Conservation (phyloP, 306 rosid genomes). For the Astragalus membranaceus region DNA sequence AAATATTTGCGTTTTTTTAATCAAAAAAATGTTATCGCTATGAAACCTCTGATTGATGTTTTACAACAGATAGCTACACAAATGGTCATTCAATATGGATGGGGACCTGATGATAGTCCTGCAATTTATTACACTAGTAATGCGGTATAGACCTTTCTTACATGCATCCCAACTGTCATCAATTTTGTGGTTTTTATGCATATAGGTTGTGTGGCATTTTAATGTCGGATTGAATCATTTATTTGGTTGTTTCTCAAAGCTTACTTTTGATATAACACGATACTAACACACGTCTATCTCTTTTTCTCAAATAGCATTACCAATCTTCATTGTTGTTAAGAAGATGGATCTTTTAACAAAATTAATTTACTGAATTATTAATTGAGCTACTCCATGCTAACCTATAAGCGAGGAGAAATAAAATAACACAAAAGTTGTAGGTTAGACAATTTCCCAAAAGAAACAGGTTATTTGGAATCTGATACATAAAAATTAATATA, state of each 20-base stretch:
- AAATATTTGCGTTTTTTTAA: constrained; percentile 19
- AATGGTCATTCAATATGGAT: constrained; percentile 96
- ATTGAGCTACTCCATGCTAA: background rate
- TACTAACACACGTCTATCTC: no score
- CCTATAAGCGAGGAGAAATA: constrained; percentile 1
- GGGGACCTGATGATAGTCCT: constrained; percentile 99
- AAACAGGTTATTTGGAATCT: background rate
- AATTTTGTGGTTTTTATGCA: background rate
- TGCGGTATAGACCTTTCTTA: constrained; percentile 64
- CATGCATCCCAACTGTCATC: constrained; percentile 9
- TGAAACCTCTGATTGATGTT: background rate
- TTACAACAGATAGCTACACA: constrained; percentile 83
- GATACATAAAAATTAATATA: background rate
- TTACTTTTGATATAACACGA: background rate
- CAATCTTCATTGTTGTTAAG: no score
- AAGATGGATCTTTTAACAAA: background rate
- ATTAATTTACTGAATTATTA: background rate
- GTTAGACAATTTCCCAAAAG: constrained; percentile 4
- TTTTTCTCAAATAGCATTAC: no score
- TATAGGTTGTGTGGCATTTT: constrained; percentile 1
- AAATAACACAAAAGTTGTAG: background rate
- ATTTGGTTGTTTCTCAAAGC: constrained; percentile 1
- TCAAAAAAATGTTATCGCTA: background rate
- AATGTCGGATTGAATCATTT: constrained; percentile 1
- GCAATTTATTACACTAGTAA: constrained; percentile 72